Base-by-base conservation (phyloP, 2,329 filamentous ascomycete species). In the Fusarium torulosum region DNA sequence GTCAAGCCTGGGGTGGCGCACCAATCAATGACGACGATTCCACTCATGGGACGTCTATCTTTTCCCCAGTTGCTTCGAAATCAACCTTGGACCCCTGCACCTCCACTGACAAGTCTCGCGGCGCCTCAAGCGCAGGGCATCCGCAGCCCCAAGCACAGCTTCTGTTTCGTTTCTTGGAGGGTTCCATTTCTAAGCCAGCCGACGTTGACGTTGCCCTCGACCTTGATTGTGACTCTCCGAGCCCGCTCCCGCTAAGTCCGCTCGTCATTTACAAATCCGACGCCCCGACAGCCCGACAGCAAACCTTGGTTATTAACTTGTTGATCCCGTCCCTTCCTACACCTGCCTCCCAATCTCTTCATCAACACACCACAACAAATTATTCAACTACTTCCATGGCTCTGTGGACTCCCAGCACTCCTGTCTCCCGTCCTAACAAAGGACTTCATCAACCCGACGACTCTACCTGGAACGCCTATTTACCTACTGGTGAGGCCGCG, bases 401-500 rank as follows among this genome's bases (percentile, higher is more conserved):
- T 72, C 55, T 74, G 54, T 74, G 72, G 72, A 63, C 67, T 64
- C 72, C 64, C 21, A 61, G 51, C 58, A 51, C 67, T 59, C 65
- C 60, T 37, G 25, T 63, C 60, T 47, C 63, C 38, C 67, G 54
- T 63, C 69, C 70, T 45, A 58, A 66, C 49, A 69, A 65, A 25
- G 77, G 78, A 50, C 72, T 80, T 9, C 74, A 77, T 21, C 78
- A 83, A 65, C 79, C 79, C 17, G 78, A 80, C 56, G 68, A 73
- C 35, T 61, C 69, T 20, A 74, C 69, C 19, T 82, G 80, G 81
- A 72, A 74, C 40, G 63, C 64, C 40, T 80, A 81, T 54, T 68
- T 76, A 35, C 66, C 67, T 10, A 59, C 72, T 19, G 59, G 71
- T 23, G 69, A 63, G n/a, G 73, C 60, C 54, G 59, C 72, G 33